Evolutionary conservation across 345 rosid species (phyloP).

Genomic region (Syzygium grande): DNA sequence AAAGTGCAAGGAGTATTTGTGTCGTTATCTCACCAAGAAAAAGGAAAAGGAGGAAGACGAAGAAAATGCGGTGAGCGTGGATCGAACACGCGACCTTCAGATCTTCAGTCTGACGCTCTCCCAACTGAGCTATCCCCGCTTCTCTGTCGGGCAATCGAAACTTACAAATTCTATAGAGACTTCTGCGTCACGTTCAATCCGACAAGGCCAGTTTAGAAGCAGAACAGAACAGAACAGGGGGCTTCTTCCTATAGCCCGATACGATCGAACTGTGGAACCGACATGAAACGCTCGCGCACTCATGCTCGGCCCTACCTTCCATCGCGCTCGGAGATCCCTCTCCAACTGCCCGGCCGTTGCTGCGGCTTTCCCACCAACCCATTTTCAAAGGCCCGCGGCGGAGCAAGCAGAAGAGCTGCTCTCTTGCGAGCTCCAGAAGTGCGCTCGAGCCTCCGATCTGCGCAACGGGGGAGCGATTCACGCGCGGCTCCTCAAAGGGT

Average conservation of each 20-base stretch:
- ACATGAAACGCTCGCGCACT: neutral
- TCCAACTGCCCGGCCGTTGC: neutral
- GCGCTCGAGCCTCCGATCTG: conserved; percentile 15
- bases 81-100: conserved; percentile 98
- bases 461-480: conserved; percentile 25
- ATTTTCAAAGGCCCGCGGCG: neutral
- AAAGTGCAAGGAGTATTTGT: too few species aligned
- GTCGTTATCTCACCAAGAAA: neutral
- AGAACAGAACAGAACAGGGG: too few species aligned
- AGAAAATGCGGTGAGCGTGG: conserved; percentile 74
- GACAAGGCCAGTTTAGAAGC: too few species aligned
- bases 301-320: neutral
- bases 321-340: neutral
- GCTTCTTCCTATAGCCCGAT: neutral
- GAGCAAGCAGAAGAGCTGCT: conserved; percentile 1
- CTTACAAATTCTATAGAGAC: accelerated
- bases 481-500: conserved; percentile 23
- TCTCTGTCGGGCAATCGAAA: accelerated
- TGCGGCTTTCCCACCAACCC: neutral
- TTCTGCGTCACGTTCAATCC: too few species aligned
- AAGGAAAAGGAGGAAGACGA: neutral
- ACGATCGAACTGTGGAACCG: neutral
- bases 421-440: conserved; percentile 18
- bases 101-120: conserved; percentile 99
- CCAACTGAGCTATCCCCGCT: conserved; percentile 97